Evolutionary conservation across 2,329 filamentous ascomycete species (phyloP), one percentile per base, ranked within the genome.

Genomic region (Ceratocystis alfenasii): DNA sequence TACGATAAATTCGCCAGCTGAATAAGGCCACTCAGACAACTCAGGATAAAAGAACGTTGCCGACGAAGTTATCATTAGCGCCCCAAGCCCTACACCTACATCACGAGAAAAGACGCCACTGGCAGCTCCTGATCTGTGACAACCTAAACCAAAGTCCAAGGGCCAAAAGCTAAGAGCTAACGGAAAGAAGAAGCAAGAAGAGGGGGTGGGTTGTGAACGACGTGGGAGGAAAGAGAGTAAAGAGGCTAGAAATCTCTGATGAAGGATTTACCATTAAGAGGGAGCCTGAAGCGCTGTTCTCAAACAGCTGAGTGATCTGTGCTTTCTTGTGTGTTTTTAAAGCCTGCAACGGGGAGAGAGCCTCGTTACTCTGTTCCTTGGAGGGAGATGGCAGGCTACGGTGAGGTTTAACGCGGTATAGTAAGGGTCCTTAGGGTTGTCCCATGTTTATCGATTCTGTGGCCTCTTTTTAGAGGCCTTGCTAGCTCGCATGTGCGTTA

Each of bases 161-260:
- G 46, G 3, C 22, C 36, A 41, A 4, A 41, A 41, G 36, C 36
- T 41, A 41, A 12, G 48, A 50, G n/a, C n/a, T 50, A 15, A 28
- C 48, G 48, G 25, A 15, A 53, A 5, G 7, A 50, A 17, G 48
- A 53, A 7, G 8, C n/a, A 22, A 12, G 20, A 20, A 48, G 48
- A 50, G 25, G 25, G 50, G 20, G 50, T 55, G 25, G 8, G 7
- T 8, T 7, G 28, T 7, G 33, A 59, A 36, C 6, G 55, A 7
- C 17, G 50, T 28, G 55, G 5, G 22, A 36, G 55, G 6, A 20
- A 33, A 36, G 55, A 59, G 28, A 4, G n/a, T 22, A 28, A 8
- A 59, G 15, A 59, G 55, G 28, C 30, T 59, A 30, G 55, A 59
- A 59, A 59, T 33, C 55, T 59, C 55, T 59, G 55, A 59, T 59